These are phyloP conservation scores for Mycena floridula DNA, from an alignment of 768 basidiomycete species.

Conservation along the genomic window DNA sequence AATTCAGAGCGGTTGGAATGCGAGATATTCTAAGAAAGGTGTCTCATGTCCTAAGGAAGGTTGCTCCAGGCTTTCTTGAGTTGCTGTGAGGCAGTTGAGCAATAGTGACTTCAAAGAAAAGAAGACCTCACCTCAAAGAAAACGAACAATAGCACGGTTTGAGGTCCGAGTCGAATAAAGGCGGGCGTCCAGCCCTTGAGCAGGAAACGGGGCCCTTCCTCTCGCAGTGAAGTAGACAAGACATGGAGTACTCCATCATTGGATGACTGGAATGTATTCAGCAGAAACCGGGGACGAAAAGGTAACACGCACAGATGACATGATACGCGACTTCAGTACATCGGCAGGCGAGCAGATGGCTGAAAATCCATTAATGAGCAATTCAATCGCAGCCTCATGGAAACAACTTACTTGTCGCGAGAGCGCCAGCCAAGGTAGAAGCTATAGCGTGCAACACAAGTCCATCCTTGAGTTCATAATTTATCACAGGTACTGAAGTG, in stretches of 20 bases:
- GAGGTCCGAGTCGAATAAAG: slow-evolving; percentile 77
- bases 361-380: slow-evolving; percentile 21
- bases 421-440: slow-evolving; percentile 64
- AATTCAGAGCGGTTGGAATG: too few relatives aligned
- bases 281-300: slow-evolving; percentile 6
- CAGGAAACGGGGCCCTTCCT: slow-evolving; percentile 73
- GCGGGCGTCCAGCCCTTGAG: slow-evolving; percentile 91
- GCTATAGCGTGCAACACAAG: slow-evolving; percentile 61
- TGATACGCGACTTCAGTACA: slow-evolving; percentile 69
- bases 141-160: slow-evolving; percentile 80
- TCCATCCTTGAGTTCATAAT: slow-evolving; percentile 60
- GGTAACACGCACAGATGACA: slow-evolving; percentile 55
- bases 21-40: too few relatives aligned
- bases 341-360: slow-evolving; percentile 78
- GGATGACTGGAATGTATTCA: slow-evolving; percentile 35
- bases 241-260: slow-evolving; percentile 44
- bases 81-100: slow-evolving; percentile 41
- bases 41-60: too few relatives aligned
- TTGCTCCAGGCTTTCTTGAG: slow-evolving; percentile 57
- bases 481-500: slow-evolving; percentile 44
- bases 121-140: slow-evolving; percentile 64
- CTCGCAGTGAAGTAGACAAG: slow-evolving; percentile 50
- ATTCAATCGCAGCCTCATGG: not conserved
- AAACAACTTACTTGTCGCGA: slow-evolving; percentile 62
- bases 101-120: not conserved